These are phyloP conservation scores for Agaricus bisporus DNA, from an alignment of 768 basidiomycete species.

Conservation along the genomic window DNA sequence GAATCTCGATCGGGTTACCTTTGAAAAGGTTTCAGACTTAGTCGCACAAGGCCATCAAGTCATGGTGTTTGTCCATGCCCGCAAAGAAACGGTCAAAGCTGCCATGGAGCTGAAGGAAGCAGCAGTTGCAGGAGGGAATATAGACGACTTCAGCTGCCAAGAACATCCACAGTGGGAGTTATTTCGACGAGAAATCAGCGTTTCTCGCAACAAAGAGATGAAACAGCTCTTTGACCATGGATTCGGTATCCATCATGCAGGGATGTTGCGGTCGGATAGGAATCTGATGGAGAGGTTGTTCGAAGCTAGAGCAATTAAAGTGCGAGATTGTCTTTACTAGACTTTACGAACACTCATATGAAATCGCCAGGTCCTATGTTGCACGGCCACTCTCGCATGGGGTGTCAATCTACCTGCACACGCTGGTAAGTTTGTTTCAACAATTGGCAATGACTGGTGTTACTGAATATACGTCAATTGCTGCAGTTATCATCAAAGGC, in stretches of 20 bases:
- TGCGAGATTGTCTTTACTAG: constrained; percentile 21
- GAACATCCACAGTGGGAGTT: constrained; percentile 74
- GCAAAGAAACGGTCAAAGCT: constrained; percentile 96
- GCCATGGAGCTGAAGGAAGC: constrained; percentile 77
- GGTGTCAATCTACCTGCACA: constrained; percentile 98
- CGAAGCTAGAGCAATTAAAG: constrained; percentile 87
- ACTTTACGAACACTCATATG: not conserved
- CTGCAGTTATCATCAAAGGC: constrained; percentile 87
- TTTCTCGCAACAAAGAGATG: constrained; percentile 94
- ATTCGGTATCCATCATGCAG: constrained; percentile 98
- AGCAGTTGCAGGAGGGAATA: constrained; percentile 59
- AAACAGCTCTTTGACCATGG: constrained; percentile 87
- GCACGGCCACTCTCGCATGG: constrained; percentile 98
- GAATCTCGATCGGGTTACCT: constrained; percentile 85
- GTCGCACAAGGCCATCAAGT: constrained; percentile 94
- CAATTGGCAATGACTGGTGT: too few relatives aligned
- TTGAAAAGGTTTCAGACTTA: constrained; percentile 84
- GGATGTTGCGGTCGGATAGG: constrained; percentile 91
- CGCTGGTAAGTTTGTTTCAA: constrained; percentile 50
- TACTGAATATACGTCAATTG: constrained; percentile 4
- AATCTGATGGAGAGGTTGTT: constrained; percentile 97
- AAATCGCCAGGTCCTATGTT: constrained; percentile 78
- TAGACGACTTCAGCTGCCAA: constrained; percentile 75
- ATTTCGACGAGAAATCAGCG: constrained; percentile 72
- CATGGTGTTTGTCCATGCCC: constrained; percentile 98